Conservation (phyloP, 805 yeast species). For the Ogataea naganishii region DNA sequence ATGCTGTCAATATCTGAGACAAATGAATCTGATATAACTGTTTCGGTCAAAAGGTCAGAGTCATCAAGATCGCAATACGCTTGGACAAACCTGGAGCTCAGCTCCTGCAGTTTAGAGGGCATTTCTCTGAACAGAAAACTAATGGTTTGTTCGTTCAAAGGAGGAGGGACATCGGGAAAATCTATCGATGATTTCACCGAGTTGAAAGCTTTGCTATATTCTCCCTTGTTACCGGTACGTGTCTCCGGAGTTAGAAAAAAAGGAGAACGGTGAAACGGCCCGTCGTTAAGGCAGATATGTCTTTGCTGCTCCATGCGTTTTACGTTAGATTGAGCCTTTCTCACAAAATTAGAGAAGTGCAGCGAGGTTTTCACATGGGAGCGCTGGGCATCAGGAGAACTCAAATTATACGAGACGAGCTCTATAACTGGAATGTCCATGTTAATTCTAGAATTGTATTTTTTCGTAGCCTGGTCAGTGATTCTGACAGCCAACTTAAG, state of each 20-base stretch:
- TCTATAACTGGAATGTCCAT: conserved; percentile 40
- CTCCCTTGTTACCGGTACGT: conserved; percentile 26
- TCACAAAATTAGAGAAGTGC: conserved; percentile 48
- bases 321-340: conserved; percentile 36
- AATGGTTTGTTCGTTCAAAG: conserved; percentile 41
- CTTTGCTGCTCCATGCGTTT: conserved; percentile 48
- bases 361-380: conserved; percentile 51
- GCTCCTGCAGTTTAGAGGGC: conserved; percentile 13
- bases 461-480: conserved; percentile 62
- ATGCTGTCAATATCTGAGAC: conserved; percentile 3
- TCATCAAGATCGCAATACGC: background rate
- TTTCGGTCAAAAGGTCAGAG: background rate
- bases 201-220: conserved; percentile 41
- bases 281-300: conserved; percentile 66
- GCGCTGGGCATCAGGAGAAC: conserved; percentile 10
- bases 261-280: conserved; percentile 73
- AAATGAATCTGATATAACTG: background rate
- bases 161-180: conserved; percentile 55
- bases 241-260: conserved; percentile 51
- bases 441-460: conserved; percentile 51
- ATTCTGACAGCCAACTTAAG: conserved; percentile 28
- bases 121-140: conserved; percentile 30
- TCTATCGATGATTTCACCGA: conserved; percentile 52
- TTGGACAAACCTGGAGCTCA: background rate
- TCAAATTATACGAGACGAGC: conserved; percentile 13